Evolutionary conservation across 805 yeast genomes (phyloP), one percentile per base, ranked within the genome.

Genomic region (Candida coleopterorum): DNA sequence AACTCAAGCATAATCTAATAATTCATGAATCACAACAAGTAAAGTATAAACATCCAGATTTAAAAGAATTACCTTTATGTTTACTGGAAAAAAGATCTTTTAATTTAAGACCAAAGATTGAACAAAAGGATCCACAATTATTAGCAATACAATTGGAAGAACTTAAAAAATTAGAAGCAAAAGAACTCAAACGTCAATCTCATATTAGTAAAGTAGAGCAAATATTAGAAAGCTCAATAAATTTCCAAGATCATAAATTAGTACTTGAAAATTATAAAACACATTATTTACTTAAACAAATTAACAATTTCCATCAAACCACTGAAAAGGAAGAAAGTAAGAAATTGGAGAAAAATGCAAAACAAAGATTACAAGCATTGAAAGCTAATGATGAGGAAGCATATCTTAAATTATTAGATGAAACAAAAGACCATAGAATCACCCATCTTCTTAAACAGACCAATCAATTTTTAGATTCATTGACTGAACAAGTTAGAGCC

Each of bases 341-440:
- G 62, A 74, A 81, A 57, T 60, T 81, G 43, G 93, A 85, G 58
- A 78, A 76, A 55, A 84, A 80, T 20, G 94, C 94, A n/a, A 84
- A 81, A 53, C 89, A 83, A 55, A 82, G 95, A 75, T 74, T 85
- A 60, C 88, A 81, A 52, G 93, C 93, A 20, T 75, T 85, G 68
- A 83, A 81, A 58, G 85, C 89, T 12, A 84, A 85, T 56, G 95
- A 85, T 65, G 94, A 85, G 59, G 95, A 85, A 54, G 93, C 93
- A 2, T 85, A 85, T 64, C 74, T 85, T 56, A 84, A 84, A 53
- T 73, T 85, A 52, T 71, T 85, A 56, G 93, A 85, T 56, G 88
- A 84, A 60, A 85, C 95, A 3, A 85, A 85, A 56, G 95, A 85
- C 62, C 84, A 86, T 28, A 77, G 95, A 74, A 81, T 85, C 49